Evolutionary conservation across 2,329 filamentous ascomycete genomes (phyloP).

Genomic region (Ceratocystis smalleyi): DNA sequence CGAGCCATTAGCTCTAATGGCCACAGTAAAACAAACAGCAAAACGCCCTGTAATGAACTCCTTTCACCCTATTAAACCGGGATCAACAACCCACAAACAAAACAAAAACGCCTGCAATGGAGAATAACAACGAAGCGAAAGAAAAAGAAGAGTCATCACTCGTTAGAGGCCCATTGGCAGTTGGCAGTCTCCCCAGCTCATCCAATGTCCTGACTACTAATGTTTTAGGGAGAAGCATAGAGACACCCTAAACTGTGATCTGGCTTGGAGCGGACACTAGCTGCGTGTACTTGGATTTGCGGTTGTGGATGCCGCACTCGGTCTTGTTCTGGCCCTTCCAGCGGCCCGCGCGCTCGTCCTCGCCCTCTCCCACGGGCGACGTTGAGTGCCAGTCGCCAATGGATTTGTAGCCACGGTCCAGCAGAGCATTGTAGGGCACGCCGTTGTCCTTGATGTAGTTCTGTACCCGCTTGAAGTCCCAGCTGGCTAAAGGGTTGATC

Average conservation of each 20-base stretch:
- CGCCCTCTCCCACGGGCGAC: slow-evolving; percentile 70
- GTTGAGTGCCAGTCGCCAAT: slow-evolving; percentile 98
- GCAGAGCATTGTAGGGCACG: slow-evolving; percentile 83
- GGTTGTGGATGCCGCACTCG: slow-evolving; percentile 98
- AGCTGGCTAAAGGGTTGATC: slow-evolving; percentile 92
- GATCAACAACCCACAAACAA: slow-evolving; percentile 21
- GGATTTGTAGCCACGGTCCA: slow-evolving; percentile 94
- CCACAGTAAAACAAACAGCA: background rate
- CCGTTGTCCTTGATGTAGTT: slow-evolving; percentile 71
- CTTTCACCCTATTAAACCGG: background rate
- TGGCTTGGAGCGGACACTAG: slow-evolving; percentile 25
- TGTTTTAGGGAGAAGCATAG: background rate
- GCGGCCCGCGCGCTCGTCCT: slow-evolving; percentile 88
- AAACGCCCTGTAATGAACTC: background rate
- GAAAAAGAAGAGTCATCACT: slow-evolving; percentile 4
- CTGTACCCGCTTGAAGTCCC: slow-evolving; percentile 81
- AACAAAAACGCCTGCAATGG: background rate
- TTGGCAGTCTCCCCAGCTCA: background rate
- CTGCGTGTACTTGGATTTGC: slow-evolving; percentile 80
- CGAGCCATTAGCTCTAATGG: background rate
- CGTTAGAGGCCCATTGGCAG: background rate
- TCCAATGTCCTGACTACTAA: background rate
- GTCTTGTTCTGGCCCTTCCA: slow-evolving; percentile 97
- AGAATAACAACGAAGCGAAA: background rate
- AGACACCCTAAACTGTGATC: background rate